Evolutionary conservation across 352 stramenopile species (phyloP).

Genomic region (Phytophthora niederhauseri): DNA sequence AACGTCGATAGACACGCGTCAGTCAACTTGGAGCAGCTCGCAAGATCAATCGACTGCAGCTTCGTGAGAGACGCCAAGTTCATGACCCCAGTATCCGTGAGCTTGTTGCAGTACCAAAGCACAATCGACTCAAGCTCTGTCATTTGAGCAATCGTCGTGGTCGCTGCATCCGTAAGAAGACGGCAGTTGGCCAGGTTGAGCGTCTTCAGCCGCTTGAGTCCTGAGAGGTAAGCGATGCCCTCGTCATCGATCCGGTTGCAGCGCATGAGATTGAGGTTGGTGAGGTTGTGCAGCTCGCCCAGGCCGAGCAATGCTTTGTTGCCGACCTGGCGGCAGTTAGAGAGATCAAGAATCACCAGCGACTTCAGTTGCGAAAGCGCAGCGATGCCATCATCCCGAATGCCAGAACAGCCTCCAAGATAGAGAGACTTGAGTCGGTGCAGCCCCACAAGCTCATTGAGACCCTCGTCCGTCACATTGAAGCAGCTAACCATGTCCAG

Average conservation of each 20-base stretch:
- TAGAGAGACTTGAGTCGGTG: slow-evolving; percentile 68
- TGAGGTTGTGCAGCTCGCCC: slow-evolving; percentile 60
- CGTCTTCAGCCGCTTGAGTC: slow-evolving; percentile 57
- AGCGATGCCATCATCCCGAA: slow-evolving; percentile 68
- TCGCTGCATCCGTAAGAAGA: slow-evolving; percentile 64
- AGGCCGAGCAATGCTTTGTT: slow-evolving; percentile 64
- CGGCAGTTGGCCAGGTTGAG: slow-evolving; percentile 87
- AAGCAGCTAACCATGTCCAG: slow-evolving; percentile 86
- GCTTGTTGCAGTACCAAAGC: slow-evolving; percentile 88
- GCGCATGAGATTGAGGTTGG: slow-evolving; percentile 81
- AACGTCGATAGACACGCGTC: slow-evolving; percentile 59
- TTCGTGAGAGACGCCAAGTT: slow-evolving; percentile 48
- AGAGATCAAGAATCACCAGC: slow-evolving; percentile 69
- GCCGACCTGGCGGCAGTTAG: slow-evolving; percentile 78
- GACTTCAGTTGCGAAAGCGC: slow-evolving; percentile 43
- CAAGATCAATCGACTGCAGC: slow-evolving; percentile 73
- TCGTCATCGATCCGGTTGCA: slow-evolving; percentile 74
- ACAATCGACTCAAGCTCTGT: slow-evolving; percentile 63
- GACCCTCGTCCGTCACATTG: slow-evolving; percentile 60
- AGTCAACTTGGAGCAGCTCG: slow-evolving; percentile 75
- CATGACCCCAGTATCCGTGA: slow-evolving; percentile 66
- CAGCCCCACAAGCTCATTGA: slow-evolving; percentile 44
- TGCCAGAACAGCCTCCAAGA: slow-evolving; percentile 59
- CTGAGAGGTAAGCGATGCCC: slow-evolving; percentile 50
- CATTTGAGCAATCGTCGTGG: slow-evolving; percentile 50